Conservation (phyloP, 208 protist species). For the Trypanosoma grayi region DNA sequence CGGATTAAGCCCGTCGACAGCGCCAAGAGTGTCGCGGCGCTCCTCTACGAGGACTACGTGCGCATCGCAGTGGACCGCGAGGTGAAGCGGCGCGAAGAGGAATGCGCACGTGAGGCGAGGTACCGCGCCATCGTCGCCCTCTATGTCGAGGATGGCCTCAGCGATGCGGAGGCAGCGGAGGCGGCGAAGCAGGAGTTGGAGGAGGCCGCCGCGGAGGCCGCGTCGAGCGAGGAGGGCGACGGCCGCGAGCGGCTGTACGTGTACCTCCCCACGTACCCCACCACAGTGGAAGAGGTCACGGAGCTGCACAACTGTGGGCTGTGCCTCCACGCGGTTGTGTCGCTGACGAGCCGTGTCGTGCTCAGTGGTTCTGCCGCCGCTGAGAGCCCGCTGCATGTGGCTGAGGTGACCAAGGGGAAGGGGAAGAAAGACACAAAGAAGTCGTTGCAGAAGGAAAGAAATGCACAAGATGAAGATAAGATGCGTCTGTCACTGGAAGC, state of each 20-base stretch:
- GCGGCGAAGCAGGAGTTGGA: constrained; percentile 34
- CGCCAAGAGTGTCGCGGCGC: constrained; percentile 10
- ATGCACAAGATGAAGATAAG: constrained; percentile 5
- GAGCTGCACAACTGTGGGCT: constrained; percentile 23
- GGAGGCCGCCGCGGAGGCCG: constrained; percentile 27
- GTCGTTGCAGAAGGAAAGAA: not conserved
- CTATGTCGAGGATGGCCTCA: constrained; percentile 77
- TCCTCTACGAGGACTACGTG: constrained; percentile 38
- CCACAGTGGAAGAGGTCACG: constrained; percentile 29
- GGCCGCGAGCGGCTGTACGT: constrained; percentile 24
- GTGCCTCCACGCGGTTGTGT: constrained; percentile 32
- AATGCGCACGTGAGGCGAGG: constrained; percentile 26
- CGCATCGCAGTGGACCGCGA: constrained; percentile 51
- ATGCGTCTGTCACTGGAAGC: constrained; percentile 1
- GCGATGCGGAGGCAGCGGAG: constrained; percentile 51
- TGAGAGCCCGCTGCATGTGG: not conserved
- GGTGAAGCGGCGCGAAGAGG: constrained; percentile 27
- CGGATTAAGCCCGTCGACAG: constrained; percentile 7
- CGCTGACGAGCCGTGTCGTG: constrained; percentile 23
- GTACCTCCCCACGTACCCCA: constrained; percentile 32
- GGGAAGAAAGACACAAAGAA: constrained; percentile 9
- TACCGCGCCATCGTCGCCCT: constrained; percentile 35
- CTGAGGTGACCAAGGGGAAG: constrained; percentile 2
- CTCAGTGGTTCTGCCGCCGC: constrained; percentile 26
- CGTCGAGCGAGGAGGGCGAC: constrained; percentile 22